These are phyloP conservation scores for Pholiota microspora DNA, from an alignment of 768 basidiomycete species.

Conservation along the genomic window DNA sequence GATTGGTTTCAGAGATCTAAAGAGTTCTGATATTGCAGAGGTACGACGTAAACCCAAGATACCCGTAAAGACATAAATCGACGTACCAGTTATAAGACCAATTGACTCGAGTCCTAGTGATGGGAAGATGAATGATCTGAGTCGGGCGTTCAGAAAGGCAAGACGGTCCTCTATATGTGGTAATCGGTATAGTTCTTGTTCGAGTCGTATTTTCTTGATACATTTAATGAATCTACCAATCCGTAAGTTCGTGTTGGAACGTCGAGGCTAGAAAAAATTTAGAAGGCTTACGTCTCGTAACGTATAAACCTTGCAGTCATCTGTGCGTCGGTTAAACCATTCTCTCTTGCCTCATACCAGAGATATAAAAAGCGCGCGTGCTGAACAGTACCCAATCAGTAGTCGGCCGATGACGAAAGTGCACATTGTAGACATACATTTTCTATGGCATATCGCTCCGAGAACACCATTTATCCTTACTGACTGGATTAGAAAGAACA, in stretches of 20 bases:
- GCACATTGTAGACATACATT: not conserved
- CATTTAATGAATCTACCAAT: not conserved
- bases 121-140: not conserved
- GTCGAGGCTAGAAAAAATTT: not conserved
- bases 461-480: not conserved
- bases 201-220: slow-evolving; percentile 4
- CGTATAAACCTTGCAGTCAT: too few relatives aligned
- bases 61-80: too few relatives aligned
- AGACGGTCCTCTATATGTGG: not conserved
- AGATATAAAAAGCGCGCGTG: not conserved
- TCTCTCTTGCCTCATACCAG: too few relatives aligned
- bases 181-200: slow-evolving; percentile 8
- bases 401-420: not conserved
- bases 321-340: too few relatives aligned
- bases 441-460: not conserved
- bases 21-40: not conserved
- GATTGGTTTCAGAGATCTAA: too few relatives aligned
- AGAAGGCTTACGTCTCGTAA: not conserved
- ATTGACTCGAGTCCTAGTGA: too few relatives aligned
- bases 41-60: too few relatives aligned
- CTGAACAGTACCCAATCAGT: not conserved
- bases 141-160: not conserved
- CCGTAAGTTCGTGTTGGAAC: too few relatives aligned
- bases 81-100: too few relatives aligned
- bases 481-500: not conserved